Percentiles rank a stretch among this genome's conserved stretches.
Conservation (phyloP, 768 basidiomycete species). For the Clitopilus passeckerianus region DNA sequence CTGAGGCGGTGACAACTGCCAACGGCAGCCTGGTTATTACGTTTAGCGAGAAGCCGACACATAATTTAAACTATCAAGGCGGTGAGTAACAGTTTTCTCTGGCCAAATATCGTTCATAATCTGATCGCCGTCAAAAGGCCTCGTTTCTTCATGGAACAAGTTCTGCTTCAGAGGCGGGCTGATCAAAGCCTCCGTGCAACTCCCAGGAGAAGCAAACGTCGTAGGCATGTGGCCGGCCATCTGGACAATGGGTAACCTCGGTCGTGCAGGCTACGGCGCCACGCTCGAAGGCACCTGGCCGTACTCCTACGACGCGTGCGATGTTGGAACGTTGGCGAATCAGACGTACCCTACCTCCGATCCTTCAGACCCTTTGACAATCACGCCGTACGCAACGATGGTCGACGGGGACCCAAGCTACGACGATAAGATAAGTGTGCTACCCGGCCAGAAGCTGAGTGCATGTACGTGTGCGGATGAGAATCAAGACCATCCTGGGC, state of each 20-base stretch:
- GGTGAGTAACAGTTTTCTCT: conserved; percentile 29
- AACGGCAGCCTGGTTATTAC: conserved; percentile 72
- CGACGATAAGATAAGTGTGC: conserved; percentile 48
- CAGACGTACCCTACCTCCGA: conserved; percentile 38
- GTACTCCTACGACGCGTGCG: conserved; percentile 75
- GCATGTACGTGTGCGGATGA: conserved; percentile 78
- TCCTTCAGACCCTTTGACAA: conserved; percentile 37
- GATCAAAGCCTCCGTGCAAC: conserved; percentile 53
- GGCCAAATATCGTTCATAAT: conserved; percentile 18
- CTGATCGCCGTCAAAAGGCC: conserved; percentile 31
- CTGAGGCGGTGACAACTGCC: conserved; percentile 63
- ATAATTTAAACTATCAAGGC: conserved; percentile 63
- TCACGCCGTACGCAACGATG: conserved; percentile 48
- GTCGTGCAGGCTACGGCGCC: conserved; percentile 82
- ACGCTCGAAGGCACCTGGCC: conserved; percentile 82
- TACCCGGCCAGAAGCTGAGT: conserved; percentile 76
- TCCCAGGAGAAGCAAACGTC: conserved; percentile 61
- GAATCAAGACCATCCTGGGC: conserved; percentile 68
- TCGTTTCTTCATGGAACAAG: conserved; percentile 57
- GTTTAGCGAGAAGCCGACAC: conserved; percentile 50
- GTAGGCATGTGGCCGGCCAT: conserved; percentile 72
- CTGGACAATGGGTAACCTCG: conserved; percentile 68
- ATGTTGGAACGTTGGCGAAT: conserved; percentile 74
- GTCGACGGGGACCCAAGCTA: conserved; percentile 46
- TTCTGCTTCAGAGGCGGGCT: conserved; percentile 83